phyloP scores from a whole-genome alignment of 192 early-diverging fungal species.

The Jimgerdemannia lactiflua region DNA sequence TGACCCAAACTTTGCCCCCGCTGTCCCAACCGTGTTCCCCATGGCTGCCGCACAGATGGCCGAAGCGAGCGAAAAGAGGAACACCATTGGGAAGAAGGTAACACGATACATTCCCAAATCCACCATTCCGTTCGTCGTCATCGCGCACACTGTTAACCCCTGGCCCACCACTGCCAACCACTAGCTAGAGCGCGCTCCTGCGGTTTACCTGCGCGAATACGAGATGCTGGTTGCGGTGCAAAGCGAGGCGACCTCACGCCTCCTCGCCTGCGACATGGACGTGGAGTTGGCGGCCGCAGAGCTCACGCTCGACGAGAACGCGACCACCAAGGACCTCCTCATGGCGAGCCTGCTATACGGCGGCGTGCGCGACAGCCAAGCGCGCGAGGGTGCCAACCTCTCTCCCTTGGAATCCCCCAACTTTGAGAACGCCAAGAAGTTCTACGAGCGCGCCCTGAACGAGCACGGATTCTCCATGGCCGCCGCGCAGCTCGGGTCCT shows the following conservation, averaged over 20 bases:
- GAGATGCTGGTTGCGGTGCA: constrained; percentile 42
- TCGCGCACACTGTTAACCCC: no score
- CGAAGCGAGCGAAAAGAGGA: constrained; percentile 42
- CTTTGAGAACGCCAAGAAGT: constrained; percentile 41
- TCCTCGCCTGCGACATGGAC: constrained; percentile 42
- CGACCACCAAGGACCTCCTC: constrained; percentile 40
- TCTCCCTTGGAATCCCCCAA: constrained; percentile 41
- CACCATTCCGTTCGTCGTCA: neutral
- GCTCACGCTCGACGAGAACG: constrained; percentile 24
- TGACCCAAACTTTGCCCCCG: constrained; percentile 42
- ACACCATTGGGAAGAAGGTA: constrained; percentile 42
- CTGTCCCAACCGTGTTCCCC: constrained; percentile 45
- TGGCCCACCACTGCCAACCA: no score
- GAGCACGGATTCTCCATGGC: constrained; percentile 50
- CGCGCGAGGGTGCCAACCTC: constrained; percentile 26
- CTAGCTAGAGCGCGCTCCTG: constrained; percentile 36
- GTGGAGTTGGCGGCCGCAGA: constrained; percentile 35
- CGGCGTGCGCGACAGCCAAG: constrained; percentile 24
- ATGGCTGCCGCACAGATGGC: constrained; percentile 41
- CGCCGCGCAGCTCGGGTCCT: constrained; percentile 45
- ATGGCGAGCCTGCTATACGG: constrained; percentile 40
- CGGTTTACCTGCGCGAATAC: constrained; percentile 34
- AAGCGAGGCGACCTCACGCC: constrained; percentile 37
- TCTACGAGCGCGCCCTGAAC: constrained; percentile 41
- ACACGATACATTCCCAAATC: neutral